Conservation (phyloP, 352 stramenopile species). For the Blastocystis sp. region DNA sequence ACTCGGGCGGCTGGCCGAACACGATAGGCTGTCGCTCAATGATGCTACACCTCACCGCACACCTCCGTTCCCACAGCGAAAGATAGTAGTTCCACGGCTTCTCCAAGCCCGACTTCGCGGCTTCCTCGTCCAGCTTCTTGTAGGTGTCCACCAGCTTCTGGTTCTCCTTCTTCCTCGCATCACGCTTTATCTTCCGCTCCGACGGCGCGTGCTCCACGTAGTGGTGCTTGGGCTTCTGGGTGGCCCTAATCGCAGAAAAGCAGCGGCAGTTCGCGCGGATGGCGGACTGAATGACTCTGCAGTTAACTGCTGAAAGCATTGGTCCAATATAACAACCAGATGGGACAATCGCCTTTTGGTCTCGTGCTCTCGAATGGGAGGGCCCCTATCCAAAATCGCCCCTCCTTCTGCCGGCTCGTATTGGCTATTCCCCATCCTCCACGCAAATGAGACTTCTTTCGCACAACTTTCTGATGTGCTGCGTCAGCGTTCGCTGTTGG, state of each 20-base stretch:
- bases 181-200: conserved; percentile 42
- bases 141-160: conserved; percentile 4
- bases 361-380: no score
- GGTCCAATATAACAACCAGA: no score
- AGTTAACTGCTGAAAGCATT: no score
- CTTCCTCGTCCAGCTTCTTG: conserved; percentile 55
- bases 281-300: no score
- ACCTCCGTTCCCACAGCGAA: background rate
- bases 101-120: conserved; percentile 36
- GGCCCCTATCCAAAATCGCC: background rate
- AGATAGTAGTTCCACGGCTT: conserved; percentile 28
- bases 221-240: conserved; percentile 2
- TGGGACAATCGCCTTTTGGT: no score
- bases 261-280: background rate
- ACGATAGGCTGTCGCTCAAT: conserved; percentile 61
- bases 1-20: conserved; percentile 59
- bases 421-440: conserved; percentile 72
- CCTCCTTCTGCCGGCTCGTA: background rate
- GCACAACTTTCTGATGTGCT: conserved; percentile 85
- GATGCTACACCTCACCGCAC: conserved; percentile 4
- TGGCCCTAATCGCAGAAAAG: conserved; percentile 16
- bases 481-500: conserved; percentile 72
- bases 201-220: conserved; percentile 28
- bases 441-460: conserved; percentile 78
- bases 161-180: conserved; percentile 25